Conservation (phyloP, 2,329 filamentous ascomycete genomes). For the Zarea fungicola region DNA sequence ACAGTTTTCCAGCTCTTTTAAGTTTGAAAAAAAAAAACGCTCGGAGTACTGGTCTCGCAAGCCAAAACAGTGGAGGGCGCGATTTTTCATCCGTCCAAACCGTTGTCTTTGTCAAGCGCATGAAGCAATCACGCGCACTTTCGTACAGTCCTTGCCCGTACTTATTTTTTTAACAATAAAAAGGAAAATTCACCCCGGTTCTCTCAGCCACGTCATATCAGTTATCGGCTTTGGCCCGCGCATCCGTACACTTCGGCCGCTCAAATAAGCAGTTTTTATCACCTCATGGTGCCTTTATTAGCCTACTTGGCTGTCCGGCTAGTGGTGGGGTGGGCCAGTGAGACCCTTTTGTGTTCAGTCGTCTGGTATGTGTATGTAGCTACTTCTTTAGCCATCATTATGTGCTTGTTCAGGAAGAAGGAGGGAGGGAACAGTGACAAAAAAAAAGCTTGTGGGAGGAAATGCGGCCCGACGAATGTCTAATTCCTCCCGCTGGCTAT, state of each 20-base stretch:
- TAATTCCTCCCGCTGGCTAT: neutral
- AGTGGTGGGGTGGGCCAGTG: neutral
- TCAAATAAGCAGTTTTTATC: neutral
- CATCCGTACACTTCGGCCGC: neutral
- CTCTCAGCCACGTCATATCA: slow-evolving; percentile 6
- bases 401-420: neutral
- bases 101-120: too few species aligned
- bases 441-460: neutral
- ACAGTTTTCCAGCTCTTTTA: too few species aligned
- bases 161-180: too few species aligned
- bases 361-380: slow-evolving; percentile 6
- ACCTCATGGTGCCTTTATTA: neutral
- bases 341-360: neutral
- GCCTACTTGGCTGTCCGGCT: too few species aligned
- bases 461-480: slow-evolving; percentile 1
- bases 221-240: slow-evolving; percentile 4
- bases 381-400: neutral
- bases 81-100: too few species aligned
- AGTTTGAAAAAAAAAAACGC: too few species aligned
- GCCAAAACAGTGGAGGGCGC: too few species aligned
- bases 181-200: neutral
- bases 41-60: too few species aligned
- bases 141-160: neutral
- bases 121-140: neutral
- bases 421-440: neutral